Evolutionary conservation across 805 yeast species (phyloP).

Genomic region (Candida ficus): DNA sequence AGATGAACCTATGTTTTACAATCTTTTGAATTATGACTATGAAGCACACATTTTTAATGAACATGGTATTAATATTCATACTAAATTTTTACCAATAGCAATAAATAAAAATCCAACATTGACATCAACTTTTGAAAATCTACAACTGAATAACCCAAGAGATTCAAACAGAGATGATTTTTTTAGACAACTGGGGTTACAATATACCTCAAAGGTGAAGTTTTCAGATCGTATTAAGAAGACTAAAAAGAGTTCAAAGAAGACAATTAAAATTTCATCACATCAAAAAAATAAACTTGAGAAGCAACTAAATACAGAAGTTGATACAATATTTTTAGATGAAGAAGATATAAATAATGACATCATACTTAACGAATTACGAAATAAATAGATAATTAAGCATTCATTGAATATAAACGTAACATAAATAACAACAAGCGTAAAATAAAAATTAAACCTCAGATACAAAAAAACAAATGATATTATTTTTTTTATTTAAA

Average conservation of each 20-base stretch:
- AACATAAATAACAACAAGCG: neutral
- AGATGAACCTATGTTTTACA: neutral
- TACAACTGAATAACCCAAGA: neutral
- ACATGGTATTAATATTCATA: neutral
- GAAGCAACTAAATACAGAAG: neutral
- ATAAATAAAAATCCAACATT: neutral
- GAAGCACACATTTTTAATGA: neutral
- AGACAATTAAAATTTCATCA: neutral
- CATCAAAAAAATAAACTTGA: neutral
- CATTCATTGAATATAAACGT: neutral
- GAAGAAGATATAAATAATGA: neutral
- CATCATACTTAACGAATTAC: neutral
- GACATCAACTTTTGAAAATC: neutral
- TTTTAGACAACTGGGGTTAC: neutral
- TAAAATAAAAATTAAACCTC: neutral
- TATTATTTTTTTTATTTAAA: constrained; percentile 15
- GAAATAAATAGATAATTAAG: neutral
- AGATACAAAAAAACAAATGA: constrained; percentile 39
- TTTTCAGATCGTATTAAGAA: neutral
- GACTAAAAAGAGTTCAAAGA: neutral
- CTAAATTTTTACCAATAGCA: neutral
- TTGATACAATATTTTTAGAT: neutral
- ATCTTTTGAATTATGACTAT: neutral
- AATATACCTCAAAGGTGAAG: neutral
- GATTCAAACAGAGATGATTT: neutral